Evolutionary conservation across 2,329 filamentous ascomycete genomes (phyloP).

Genomic region (Curvularia sp.): DNA sequence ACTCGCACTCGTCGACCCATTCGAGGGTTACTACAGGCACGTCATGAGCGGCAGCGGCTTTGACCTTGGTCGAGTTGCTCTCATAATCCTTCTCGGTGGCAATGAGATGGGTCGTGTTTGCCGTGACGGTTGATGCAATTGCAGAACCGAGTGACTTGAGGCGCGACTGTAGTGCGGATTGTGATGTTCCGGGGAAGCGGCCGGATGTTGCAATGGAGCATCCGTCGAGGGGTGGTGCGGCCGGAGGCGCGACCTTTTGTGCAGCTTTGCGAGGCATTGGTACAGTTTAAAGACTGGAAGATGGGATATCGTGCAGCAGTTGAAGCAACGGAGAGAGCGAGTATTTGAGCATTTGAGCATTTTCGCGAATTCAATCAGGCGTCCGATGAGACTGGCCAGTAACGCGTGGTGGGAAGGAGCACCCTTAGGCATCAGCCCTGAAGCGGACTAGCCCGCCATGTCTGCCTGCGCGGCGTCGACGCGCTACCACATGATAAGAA

Average conservation of each 20-base stretch:
- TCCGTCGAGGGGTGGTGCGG: slow-evolving; percentile 55
- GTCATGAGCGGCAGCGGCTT: slow-evolving; percentile 55
- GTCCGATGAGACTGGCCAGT: slow-evolving; percentile 5
- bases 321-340: slow-evolving; percentile 4
- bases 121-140: slow-evolving; percentile 58
- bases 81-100: slow-evolving; percentile 62
- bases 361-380: slow-evolving; percentile 9
- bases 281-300: background rate
- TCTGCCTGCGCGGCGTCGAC: slow-evolving; percentile 28
- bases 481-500: slow-evolving; percentile 26
- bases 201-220: slow-evolving; percentile 66
- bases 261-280: slow-evolving; percentile 36
- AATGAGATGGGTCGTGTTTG: slow-evolving; percentile 64
- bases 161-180: slow-evolving; percentile 58
- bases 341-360: slow-evolving; percentile 30
- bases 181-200: slow-evolving; percentile 63
- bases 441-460: slow-evolving; percentile 14
- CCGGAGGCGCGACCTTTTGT: slow-evolving; percentile 24
- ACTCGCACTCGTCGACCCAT: slow-evolving; percentile 68
- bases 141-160: slow-evolving; percentile 60
- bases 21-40: slow-evolving; percentile 65
- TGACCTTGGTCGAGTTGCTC: slow-evolving; percentile 61
- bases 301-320: background rate
- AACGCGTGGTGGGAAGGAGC: slow-evolving; percentile 11
- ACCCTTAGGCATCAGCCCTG: slow-evolving; percentile 25